Base-by-base conservation (phyloP, 805 yeast species). In the Nakazawaea siamensis region DNA sequence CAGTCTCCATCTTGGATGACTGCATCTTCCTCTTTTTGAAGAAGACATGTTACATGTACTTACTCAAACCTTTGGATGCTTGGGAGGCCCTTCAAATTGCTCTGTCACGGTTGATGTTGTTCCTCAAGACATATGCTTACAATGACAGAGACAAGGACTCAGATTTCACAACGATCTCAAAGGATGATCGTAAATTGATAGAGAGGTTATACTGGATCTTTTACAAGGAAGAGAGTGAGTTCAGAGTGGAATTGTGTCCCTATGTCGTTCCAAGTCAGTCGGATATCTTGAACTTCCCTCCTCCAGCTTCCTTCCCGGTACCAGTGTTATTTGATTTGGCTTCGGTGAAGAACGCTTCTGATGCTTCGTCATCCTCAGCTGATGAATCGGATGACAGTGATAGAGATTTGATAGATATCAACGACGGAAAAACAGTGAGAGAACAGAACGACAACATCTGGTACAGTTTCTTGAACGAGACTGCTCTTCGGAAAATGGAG, bases 401-500 rank as follows among this genome's bases (percentile, higher is more conserved):
- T 13, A 21, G 21, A 18, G 35, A 30, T 9, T 29, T 34, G 15
- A 30, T 38, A 7, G 24, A 26, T 18, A 27, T 26, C 3, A 29
- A 30, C 23, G 33, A 38, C 21, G 35, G 44, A 5, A 44, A 42
- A 19, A 48, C 40, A 25, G 56, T 54, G 28, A 55, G 49, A 29
- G 44, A 46, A 31, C 53, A 55, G 18, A 32, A 37, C 23, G 35
- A 37, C 18, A 37, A n/a, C 38, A 48, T 61, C 16, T 62, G 66
- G 68, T 59, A 58, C 43, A 61, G 41, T 31, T 62, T 54, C 38
- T 43, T 61, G 27, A 61, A 65, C 0, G 68, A 62, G 39, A 50
- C 58, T 5, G 68, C 68, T 0, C 57, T 59, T 14, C 43, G 66
- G 19, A 60, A 61, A 43, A 51, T 60, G 14, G 68, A 61, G 38